These are phyloP conservation scores for Pseudozyma flocculosa DNA, from an alignment of 1,284 basidiomycete species.

Conservation along the genomic window DNA sequence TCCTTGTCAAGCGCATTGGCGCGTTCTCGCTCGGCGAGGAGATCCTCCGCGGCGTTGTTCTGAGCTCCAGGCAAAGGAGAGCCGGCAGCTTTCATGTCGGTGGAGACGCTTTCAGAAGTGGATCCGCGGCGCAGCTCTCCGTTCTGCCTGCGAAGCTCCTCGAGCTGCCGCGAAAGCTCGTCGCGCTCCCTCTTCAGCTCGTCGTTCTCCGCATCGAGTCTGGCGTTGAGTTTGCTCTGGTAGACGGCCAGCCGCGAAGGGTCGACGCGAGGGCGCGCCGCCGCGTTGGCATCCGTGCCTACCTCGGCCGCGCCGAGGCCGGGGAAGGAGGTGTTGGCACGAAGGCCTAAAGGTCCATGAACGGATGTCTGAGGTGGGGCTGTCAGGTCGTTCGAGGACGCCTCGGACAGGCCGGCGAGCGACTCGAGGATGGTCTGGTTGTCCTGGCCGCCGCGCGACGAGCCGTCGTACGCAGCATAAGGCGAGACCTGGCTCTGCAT, in stretches of 20 bases:
- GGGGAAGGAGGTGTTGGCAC: conserved; percentile 36
- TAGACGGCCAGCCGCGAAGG: conserved; percentile 30
- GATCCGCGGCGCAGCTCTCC: neutral
- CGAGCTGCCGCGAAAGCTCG: conserved; percentile 15
- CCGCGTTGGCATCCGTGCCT: conserved; percentile 31
- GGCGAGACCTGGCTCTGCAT: neutral
- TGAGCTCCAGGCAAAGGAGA: neutral
- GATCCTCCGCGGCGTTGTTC: conserved; percentile 2
- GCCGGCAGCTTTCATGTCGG: conserved; percentile 2
- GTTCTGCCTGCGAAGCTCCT: conserved; percentile 13
- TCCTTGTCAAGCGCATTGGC: conserved; percentile 33
- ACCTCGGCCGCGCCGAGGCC: conserved; percentile 31
- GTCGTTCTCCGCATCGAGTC: conserved; percentile 36
- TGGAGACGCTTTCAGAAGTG: neutral
- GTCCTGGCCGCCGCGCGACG: conserved; percentile 2
- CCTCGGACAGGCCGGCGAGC: conserved; percentile 19
- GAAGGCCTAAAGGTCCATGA: conserved; percentile 24
- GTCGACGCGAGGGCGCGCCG: conserved; percentile 27
- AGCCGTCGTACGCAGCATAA: conserved; percentile 9
- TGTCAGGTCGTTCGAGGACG: conserved; percentile 30
- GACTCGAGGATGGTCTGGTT: conserved; percentile 19
- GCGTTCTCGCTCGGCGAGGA: conserved; percentile 16
- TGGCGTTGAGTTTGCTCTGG: conserved; percentile 35
- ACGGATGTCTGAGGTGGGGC: conserved; percentile 22
- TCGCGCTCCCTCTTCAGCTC: conserved; percentile 34